phyloP scores from a whole-genome alignment of 805 yeast genomes.

The Cyberlindnera maclurae region DNA sequence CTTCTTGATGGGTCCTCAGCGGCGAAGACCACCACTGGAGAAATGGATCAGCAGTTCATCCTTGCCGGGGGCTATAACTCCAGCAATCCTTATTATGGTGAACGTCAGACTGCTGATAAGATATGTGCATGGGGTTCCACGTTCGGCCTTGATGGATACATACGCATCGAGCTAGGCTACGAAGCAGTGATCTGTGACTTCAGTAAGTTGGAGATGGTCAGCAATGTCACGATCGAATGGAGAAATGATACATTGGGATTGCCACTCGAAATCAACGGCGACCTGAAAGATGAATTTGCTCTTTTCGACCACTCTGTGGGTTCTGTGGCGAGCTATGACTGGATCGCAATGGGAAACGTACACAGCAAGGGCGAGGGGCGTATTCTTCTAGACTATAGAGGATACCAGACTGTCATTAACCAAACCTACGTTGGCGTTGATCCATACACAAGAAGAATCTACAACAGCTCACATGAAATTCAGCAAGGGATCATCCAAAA shows the following conservation, averaged over 20 bases:
- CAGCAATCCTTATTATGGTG: constrained; percentile 28
- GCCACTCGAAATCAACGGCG: constrained; percentile 2
- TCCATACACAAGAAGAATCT: constrained; percentile 35
- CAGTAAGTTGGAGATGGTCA: constrained; percentile 39
- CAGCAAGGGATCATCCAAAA: constrained; percentile 30
- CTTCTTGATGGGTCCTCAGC: constrained; percentile 65
- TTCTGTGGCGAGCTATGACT: constrained; percentile 36
- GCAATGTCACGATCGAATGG: constrained; percentile 35
- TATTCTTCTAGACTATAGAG: constrained; percentile 43
- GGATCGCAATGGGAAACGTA: constrained; percentile 36
- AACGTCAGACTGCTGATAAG: constrained; percentile 37
- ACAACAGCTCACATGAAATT: constrained; percentile 28
- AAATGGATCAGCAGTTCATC: constrained; percentile 51
- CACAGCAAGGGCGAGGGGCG: constrained; percentile 45
- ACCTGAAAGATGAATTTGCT: constrained; percentile 10
- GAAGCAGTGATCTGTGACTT: constrained; percentile 59
- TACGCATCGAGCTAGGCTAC: constrained; percentile 54
- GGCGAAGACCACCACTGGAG: constrained; percentile 49
- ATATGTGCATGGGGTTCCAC: constrained; percentile 47
- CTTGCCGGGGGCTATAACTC: constrained; percentile 30
- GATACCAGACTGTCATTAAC: constrained; percentile 47
- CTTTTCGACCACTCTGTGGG: constrained; percentile 13
- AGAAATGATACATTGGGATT: constrained; percentile 28
- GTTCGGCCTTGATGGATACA: constrained; percentile 51
- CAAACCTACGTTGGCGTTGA: constrained; percentile 42